Evolutionary conservation across 208 protist genomes (phyloP), one percentile per base, ranked within the genome.

Genomic region (Crithidia brevicula): DNA sequence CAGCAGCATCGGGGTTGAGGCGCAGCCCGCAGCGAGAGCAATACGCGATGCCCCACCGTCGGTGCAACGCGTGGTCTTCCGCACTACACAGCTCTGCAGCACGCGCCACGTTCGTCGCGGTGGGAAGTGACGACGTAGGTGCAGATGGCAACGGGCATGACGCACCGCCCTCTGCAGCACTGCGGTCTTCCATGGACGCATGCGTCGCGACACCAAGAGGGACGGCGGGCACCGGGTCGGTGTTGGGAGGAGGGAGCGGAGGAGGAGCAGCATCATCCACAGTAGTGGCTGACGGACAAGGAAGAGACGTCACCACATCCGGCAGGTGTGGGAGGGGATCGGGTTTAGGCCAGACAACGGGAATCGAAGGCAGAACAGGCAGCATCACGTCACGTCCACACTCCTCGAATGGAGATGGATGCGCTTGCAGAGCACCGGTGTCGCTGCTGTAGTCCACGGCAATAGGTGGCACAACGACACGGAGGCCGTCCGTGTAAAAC

Each of bases 1-100:
- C 22, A 71, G 18, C 23, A 47, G 62, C 20, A 40, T 40, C 36
- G 15, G n/a, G n/a, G n/a, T 13, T 40, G 10, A 40, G 36, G 10
- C 36, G 36, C 36, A 49, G 25, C 8, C 72, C 77, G 18, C 67
- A 83, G 33, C 13, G 25, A 3, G 63, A 31, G 64, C 72, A 76
- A 52, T 53, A 72, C 5, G 50, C 36, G 25, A 76, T 73, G 51
- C 72, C 63, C 47, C 68, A 67, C 0, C 22, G 57, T 25, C 38
- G 10, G 45, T 67, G 58, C 23, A 66, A 15, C 0, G 25, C 58
- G 47, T 79, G 67, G 1, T 49, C 31, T 27, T 52, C 64, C 1
- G n/a, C 49, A 7, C 40, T 23, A 25, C 72, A 79, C 20, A 40
- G 0, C n/a, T n/a, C n/a, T n/a, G n/a, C n/a, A n/a, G n/a, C n/a